Percentiles rank a stretch among this genome's conserved stretches.
Conservation (phyloP, 1,284 basidiomycete genomes). For the Marasmius tenuissimus region DNA sequence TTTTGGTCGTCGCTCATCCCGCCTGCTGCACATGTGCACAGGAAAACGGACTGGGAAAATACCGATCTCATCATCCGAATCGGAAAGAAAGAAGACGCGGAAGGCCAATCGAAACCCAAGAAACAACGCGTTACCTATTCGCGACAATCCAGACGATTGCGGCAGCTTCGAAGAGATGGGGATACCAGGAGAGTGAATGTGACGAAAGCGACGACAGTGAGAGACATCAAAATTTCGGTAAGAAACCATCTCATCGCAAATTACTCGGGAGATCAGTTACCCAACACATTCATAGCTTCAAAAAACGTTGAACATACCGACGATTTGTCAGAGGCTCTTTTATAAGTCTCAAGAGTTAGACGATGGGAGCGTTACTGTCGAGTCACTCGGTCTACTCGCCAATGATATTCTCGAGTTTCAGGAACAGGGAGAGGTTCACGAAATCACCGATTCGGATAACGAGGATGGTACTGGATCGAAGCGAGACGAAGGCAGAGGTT, state of each 20-base stretch:
- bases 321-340: slow-evolving; percentile 72
- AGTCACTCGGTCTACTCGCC: slow-evolving; percentile 58
- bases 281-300: slow-evolving; percentile 44
- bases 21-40: slow-evolving; percentile 19
- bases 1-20: not conserved
- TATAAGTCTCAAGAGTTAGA: slow-evolving; percentile 61
- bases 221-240: slow-evolving; percentile 75
- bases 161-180: slow-evolving; percentile 49
- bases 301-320: slow-evolving; percentile 60
- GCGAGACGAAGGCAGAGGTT: slow-evolving; percentile 66
- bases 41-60: slow-evolving; percentile 50
- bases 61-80: slow-evolving; percentile 52
- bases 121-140: slow-evolving; percentile 25
- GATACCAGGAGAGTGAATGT: slow-evolving; percentile 54
- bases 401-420: slow-evolving; percentile 68
- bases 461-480: slow-evolving; percentile 35
- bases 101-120: slow-evolving; percentile 5
- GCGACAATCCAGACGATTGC: slow-evolving; percentile 69
- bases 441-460: slow-evolving; percentile 54
- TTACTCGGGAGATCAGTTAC: not conserved
- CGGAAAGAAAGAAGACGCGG: slow-evolving; percentile 18
- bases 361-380: slow-evolving; percentile 61
- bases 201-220: slow-evolving; percentile 65
- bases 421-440: slow-evolving; percentile 60
- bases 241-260: slow-evolving; percentile 21